Evolutionary conservation across 1,139 yeast genomes (phyloP).

Genomic region (Geotrichum klebahnii): DNA sequence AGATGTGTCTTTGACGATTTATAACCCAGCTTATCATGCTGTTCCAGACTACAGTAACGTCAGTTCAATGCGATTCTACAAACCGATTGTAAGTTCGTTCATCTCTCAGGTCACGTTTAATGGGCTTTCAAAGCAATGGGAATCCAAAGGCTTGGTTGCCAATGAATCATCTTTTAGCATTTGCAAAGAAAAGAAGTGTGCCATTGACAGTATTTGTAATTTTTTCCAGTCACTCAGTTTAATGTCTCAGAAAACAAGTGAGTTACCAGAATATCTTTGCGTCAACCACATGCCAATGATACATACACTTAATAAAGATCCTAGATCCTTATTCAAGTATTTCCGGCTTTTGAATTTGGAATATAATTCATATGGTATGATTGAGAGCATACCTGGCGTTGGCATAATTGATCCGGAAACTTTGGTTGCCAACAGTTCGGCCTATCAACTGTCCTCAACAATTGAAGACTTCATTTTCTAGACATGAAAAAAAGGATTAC

Average conservation of each 20-base stretch:
- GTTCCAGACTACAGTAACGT: background rate
- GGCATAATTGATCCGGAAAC: too few relatives aligned
- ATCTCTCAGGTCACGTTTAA: background rate
- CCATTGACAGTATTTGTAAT: background rate
- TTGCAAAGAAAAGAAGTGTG: background rate
- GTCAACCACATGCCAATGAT: background rate
- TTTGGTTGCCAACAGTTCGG: too few relatives aligned
- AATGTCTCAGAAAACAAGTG: background rate
- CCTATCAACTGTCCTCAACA: too few relatives aligned
- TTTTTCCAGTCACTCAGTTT: background rate
- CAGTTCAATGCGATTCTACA: background rate
- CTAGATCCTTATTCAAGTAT: background rate
- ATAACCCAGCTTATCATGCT: background rate
- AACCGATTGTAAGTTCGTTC: slow-evolving; percentile 2
- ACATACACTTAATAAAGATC: background rate
- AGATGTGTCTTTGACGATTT: background rate
- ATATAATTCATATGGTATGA: too few relatives aligned
- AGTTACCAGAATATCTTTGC: background rate
- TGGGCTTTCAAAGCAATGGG: background rate
- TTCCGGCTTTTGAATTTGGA: background rate
- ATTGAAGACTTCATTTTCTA: too few relatives aligned
- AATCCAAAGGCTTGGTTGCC: background rate
- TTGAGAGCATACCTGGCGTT: too few relatives aligned
- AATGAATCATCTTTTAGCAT: background rate
- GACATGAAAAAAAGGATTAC: too few relatives aligned